Evolutionary conservation across 1,139 yeast species (phyloP), one percentile per base, ranked within the genome.

Genomic region (Martiniozyma asiatica): DNA sequence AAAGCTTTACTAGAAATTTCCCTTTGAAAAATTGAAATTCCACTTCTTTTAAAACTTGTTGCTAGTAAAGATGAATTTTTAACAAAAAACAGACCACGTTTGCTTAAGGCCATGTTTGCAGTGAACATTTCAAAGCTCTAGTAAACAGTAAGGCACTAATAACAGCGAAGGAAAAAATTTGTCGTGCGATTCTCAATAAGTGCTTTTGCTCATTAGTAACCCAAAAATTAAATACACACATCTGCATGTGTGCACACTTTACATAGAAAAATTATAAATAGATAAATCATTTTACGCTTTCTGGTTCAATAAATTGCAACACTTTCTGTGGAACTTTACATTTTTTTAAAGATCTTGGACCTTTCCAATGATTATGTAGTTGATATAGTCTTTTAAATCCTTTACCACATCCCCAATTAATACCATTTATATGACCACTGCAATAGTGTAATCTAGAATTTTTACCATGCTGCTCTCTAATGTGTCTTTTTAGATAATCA

Each of bases 281-380:
- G n/a, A n/a, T n/a, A n/a, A n/a, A n/a, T n/a, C n/a, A n/a, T n/a
- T n/a, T n/a, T n/a, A n/a, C n/a, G n/a, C n/a, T n/a, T n/a, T n/a
- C n/a, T n/a, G n/a, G n/a, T n/a, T n/a, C n/a, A n/a, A n/a, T n/a
- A n/a, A n/a, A n/a, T n/a, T n/a, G n/a, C n/a, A 40, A 26, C n/a
- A 30, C 30, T 10, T 36, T 29, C 6, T 22, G 18, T 3, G 44
- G 44, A 19, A 40, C 42, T 8, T 26, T 25, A 15, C 44, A 40
- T n/a, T 26, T 33, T 19, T 30, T 35, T 9, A 34, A 22, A 5
- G 42, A 39, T 15, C 41, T 32, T 16, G 27, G 29, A 5, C 41
- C 40, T 24, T 29, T 39, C 44, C 44, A 39, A 24, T 40, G 44
- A 29, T 40, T 40, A n/a, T 37, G 35, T 14, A 40, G 19, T 20